Base-by-base conservation (phyloP, 495 filamentous ascomycete genomes). In the Barbatosphaeria neglecta region DNA sequence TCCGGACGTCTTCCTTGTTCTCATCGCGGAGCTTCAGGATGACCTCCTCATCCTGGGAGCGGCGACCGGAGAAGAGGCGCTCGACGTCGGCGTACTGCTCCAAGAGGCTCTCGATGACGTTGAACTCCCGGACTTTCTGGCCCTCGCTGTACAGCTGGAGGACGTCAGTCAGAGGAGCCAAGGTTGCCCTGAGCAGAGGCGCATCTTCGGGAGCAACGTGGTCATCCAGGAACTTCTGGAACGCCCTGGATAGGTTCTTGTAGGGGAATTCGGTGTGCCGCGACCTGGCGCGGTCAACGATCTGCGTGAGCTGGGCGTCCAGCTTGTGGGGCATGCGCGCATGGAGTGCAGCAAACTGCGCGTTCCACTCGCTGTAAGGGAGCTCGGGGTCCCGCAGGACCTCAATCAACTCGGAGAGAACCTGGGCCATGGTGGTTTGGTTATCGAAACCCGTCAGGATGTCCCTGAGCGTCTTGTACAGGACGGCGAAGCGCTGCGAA, bases 381-480 rank as follows among this genome's bases (percentile, higher is more conserved):
- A 99, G 79, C 47, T 94, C 87, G 6, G 82, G 81, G 60, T 93
- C 80, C 22, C 89, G 85, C 13, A 99, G 79, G 5, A 99, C 90
- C 41, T 87, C 80, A 18, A 94, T 78, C 24, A 99, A 75, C 54
- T 92, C 87, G 70, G 89, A 90, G 28, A 99, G 72, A 7, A 87
- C 92, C 47, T 77, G 64, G 28, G 76, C 74, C 93, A 99, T 95
- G 64, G 96, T 88, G 44, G 96, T 82, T 60, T 94, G 88, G 74
- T 99, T 99, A 64, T 99, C 92, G 63, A 83, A 99, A 41, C 92
- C 92, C 58, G 82, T 74, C 41, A 99, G 76, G 51, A 97, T 97
- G 64, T 97, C 88, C 60, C 78, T 70, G 24, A 99, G 77, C 47
- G 87, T 85, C 64, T 72, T 80, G 65, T 82, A 77, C 9, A 90